phyloP scores from a whole-genome alignment of 768 basidiomycete species.

The Leccinum aurantiacum region DNA sequence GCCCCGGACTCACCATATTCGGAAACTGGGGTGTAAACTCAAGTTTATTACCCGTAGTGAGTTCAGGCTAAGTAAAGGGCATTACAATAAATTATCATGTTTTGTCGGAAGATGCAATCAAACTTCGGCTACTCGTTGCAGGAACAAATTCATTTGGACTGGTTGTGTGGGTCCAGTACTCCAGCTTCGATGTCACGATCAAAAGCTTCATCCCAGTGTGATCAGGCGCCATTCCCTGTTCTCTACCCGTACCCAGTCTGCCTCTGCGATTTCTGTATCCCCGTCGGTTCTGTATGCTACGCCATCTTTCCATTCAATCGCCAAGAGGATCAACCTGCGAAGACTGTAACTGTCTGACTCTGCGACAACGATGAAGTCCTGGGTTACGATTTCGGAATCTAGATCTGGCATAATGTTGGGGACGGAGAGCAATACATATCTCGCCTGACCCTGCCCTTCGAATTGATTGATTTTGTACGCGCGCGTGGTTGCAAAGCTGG shows the following conservation, averaged over 20 bases:
- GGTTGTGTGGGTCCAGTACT: background rate
- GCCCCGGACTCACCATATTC: background rate
- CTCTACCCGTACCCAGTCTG: slow-evolving; percentile 5
- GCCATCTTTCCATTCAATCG: background rate
- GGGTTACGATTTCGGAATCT: background rate
- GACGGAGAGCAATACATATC: background rate
- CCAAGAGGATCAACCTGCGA: background rate
- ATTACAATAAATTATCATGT: background rate
- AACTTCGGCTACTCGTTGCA: background rate
- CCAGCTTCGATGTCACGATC: background rate
- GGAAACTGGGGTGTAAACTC: no score
- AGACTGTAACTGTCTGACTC: background rate
- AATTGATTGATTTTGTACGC: background rate
- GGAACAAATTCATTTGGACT: no score
- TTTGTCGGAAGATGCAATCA: background rate
- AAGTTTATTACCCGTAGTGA: no score
- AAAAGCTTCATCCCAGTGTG: background rate
- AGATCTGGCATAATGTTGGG: background rate
- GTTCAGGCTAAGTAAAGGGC: no score
- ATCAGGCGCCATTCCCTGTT: slow-evolving; percentile 14
- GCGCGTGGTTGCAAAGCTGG: slow-evolving; percentile 7
- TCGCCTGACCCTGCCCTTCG: background rate
- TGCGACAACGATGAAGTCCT: slow-evolving; percentile 17
- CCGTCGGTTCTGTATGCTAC: background rate
- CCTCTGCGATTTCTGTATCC: background rate